phyloP scores from a whole-genome alignment of 1,284 basidiomycete genomes.

The Tilletia setariae region DNA sequence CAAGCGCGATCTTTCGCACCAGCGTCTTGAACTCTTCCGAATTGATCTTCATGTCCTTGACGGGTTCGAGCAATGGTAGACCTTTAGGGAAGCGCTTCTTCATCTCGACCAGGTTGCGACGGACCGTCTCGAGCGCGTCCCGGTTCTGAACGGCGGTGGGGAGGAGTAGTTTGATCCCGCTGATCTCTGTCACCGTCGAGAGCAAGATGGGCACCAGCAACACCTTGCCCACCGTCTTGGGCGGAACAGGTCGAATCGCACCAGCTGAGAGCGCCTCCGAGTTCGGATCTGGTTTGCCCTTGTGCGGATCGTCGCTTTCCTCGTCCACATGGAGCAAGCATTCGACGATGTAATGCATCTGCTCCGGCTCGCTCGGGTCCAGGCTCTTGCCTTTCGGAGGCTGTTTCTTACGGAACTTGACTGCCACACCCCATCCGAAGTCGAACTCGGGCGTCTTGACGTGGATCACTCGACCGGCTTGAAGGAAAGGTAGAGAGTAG shows the following conservation, averaged over 20 bases:
- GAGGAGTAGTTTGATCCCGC: slow-evolving; percentile 79
- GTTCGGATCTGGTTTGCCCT: slow-evolving; percentile 20
- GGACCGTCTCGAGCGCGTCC: slow-evolving; percentile 73
- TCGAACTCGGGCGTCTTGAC: slow-evolving; percentile 81
- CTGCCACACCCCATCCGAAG: slow-evolving; percentile 93
- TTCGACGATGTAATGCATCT: slow-evolving; percentile 88
- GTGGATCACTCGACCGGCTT: slow-evolving; percentile 83
- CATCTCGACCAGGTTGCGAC: slow-evolving; percentile 86
- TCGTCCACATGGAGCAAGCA: slow-evolving; percentile 78
- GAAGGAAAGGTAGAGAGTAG: slow-evolving; percentile 88
- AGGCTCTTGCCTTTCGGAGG: slow-evolving; percentile 49
- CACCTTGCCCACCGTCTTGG: slow-evolving; percentile 60
- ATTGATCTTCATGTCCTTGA: slow-evolving; percentile 93
- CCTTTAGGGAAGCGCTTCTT: slow-evolving; percentile 76
- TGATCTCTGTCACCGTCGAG: slow-evolving; percentile 79
- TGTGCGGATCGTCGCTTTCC: slow-evolving; percentile 1
- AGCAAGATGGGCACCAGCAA: slow-evolving; percentile 85
- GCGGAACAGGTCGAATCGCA: slow-evolving; percentile 30
- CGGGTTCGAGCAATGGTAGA: slow-evolving; percentile 81
- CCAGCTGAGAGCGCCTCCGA: slow-evolving; percentile 24
- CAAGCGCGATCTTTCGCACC: slow-evolving; percentile 45
- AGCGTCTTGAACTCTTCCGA: slow-evolving; percentile 88
- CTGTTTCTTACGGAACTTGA: slow-evolving; percentile 84
- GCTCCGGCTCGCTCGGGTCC: slow-evolving; percentile 66
- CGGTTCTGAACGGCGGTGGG: slow-evolving; percentile 82